Conservation (phyloP, 129 eudicot species). For the Glebionis coronaria region DNA sequence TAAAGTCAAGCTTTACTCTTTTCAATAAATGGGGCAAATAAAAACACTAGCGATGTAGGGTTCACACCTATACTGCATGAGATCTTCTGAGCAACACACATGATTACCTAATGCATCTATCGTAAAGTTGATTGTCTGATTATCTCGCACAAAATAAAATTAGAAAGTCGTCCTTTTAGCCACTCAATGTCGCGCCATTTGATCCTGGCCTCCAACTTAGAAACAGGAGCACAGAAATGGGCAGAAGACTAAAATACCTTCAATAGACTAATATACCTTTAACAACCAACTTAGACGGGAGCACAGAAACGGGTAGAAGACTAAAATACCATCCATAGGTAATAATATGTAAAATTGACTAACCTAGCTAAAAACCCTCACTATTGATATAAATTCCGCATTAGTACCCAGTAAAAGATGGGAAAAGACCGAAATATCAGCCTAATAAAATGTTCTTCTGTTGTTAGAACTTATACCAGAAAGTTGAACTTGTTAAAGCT, state of each 20-base stretch:
- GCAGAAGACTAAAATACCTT: constrained; percentile 1
- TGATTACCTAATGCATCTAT: background rate
- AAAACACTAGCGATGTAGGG: background rate
- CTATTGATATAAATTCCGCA: background rate
- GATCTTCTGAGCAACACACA: constrained; percentile 4
- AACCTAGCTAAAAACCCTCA: background rate
- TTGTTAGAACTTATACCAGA: background rate
- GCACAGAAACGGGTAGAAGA: background rate
- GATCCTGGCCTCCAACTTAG: background rate
- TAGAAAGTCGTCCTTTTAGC: background rate
- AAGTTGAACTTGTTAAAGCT: background rate
- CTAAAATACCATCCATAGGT: background rate
- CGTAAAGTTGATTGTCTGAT: constrained; percentile 16
- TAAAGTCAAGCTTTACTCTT: no score
- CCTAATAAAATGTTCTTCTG: no score
- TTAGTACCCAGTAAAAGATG: background rate
- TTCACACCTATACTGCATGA: constrained; percentile 7
- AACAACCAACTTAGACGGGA: background rate
- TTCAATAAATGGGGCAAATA: no score
- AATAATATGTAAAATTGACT: background rate
- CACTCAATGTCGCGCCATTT: background rate
- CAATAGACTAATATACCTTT: background rate
- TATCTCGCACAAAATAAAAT: constrained; percentile 3
- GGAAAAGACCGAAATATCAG: background rate
- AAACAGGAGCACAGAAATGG: background rate